These are phyloP conservation scores for Micromonas pusilla DNA, from an alignment of 139 green algal species.

Conservation along the genomic window DNA sequence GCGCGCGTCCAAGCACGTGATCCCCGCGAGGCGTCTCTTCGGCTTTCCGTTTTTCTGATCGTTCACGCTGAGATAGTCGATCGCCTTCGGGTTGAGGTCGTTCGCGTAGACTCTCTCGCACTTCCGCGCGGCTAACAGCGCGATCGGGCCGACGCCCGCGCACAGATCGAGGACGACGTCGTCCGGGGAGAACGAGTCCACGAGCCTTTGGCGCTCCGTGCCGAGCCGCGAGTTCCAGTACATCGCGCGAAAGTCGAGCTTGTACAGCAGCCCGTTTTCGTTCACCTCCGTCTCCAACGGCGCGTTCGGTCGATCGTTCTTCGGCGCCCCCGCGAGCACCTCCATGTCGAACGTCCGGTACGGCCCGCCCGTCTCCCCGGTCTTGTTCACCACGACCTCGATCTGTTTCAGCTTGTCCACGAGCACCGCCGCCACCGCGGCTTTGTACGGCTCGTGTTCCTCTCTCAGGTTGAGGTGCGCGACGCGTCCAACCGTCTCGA, in stretches of 20 bases:
- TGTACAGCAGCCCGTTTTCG: slow-evolving; percentile 75
- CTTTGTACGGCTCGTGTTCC: slow-evolving; percentile 74
- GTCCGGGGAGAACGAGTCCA: slow-evolving; percentile 23
- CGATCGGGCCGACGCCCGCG: slow-evolving; percentile 86
- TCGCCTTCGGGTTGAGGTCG: slow-evolving; percentile 86
- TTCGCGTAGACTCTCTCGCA: slow-evolving; percentile 79
- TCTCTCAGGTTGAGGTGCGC: slow-evolving; percentile 88
- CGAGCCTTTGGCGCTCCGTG: slow-evolving; percentile 80
- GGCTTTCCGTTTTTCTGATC: slow-evolving; percentile 51
- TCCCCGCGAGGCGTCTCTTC: not conserved
- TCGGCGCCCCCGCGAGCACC: slow-evolving; percentile 70
- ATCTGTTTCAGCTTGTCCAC: slow-evolving; percentile 90
- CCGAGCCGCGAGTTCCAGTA: slow-evolving; percentile 98
- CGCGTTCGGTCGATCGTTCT: not conserved
- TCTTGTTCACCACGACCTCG: slow-evolving; percentile 90
- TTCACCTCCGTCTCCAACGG: slow-evolving; percentile 62
- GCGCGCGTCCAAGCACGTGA: not conserved
- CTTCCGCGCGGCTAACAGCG: slow-evolving; percentile 72
- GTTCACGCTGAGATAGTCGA: slow-evolving; percentile 69
- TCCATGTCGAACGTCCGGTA: slow-evolving; percentile 90
- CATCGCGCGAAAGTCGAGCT: slow-evolving; percentile 80
- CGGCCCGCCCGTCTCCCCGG: slow-evolving; percentile 82
- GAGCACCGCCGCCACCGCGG: slow-evolving; percentile 45
- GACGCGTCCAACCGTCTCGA: slow-evolving; percentile 91
- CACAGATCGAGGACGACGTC: slow-evolving; percentile 60